Conservation (phyloP, 306 rosid species). For the Abrus precatorius region DNA sequence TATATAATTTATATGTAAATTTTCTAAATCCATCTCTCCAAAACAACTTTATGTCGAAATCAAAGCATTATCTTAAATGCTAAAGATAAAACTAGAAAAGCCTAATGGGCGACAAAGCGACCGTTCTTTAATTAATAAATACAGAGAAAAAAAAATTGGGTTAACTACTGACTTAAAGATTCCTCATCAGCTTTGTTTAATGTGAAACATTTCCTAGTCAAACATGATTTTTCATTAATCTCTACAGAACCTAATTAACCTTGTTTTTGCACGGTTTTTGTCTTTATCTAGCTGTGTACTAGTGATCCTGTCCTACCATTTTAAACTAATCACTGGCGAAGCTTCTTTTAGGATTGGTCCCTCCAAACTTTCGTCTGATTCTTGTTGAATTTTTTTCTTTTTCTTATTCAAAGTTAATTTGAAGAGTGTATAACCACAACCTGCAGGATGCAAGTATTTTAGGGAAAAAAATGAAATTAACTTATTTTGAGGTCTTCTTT, state of each 20-base stretch:
- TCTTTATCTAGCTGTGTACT: conserved; percentile 43
- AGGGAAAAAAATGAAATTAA: background rate
- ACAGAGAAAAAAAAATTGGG: background rate
- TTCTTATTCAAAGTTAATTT: background rate
- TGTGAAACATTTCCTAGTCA: conserved; percentile 51
- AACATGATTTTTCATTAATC: conserved; percentile 16
- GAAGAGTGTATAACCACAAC: background rate
- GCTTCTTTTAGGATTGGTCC: background rate
- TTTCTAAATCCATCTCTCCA: conserved; percentile 52
- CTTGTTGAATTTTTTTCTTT: background rate
- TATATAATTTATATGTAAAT: background rate
- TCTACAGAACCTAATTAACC: background rate
- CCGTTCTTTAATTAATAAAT: background rate
- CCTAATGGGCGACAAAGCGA: conserved; percentile 23
- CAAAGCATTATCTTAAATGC: conserved; percentile 49
- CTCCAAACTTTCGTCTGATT: conserved; percentile 1
- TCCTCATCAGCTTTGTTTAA: conserved; percentile 30
- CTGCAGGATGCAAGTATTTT: background rate
- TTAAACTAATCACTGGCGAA: conserved; percentile 3
- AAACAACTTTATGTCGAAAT: conserved; percentile 54
- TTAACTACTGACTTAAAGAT: conserved; percentile 25
- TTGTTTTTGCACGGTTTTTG: conserved; percentile 6
- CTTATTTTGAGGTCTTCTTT: background rate
- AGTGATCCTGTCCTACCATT: conserved; percentile 18
- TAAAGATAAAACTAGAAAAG: conserved; percentile 29